phyloP scores from a whole-genome alignment of 192 early-diverging fungal genomes.

The Bifiguratus adelaidae region DNA sequence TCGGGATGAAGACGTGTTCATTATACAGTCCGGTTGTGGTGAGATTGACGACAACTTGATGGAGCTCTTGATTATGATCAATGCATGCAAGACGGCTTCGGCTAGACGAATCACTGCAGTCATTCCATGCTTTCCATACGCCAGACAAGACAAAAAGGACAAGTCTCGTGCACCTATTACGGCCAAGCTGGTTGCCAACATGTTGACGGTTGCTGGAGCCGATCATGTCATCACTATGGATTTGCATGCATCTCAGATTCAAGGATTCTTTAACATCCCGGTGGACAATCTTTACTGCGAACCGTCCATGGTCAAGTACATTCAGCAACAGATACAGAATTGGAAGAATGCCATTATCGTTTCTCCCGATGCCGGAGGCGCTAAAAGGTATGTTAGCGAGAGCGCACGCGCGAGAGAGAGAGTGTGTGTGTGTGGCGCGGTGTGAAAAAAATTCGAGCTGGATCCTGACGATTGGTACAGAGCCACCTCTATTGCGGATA shows the following conservation, averaged over 20 bases:
- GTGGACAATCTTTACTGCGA: slow-evolving; percentile 92
- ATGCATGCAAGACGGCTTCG: slow-evolving; percentile 83
- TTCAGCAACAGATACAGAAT: slow-evolving; percentile 62
- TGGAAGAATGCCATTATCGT: slow-evolving; percentile 73
- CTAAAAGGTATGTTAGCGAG: slow-evolving; percentile 62
- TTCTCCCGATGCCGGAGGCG: slow-evolving; percentile 91
- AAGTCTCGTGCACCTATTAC: slow-evolving; percentile 93
- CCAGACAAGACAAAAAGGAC: slow-evolving; percentile 98
- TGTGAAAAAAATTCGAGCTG: not conserved
- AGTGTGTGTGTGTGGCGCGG: not conserved
- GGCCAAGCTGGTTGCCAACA: slow-evolving; percentile 92
- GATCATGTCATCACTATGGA: slow-evolving; percentile 99
- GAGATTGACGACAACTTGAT: slow-evolving; percentile 86
- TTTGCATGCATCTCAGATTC: slow-evolving; percentile 87
- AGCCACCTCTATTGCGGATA: slow-evolving; percentile 90
- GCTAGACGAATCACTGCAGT: slow-evolving; percentile 92
- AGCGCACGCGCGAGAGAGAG: not conserved
- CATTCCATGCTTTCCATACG: slow-evolving; percentile 96
- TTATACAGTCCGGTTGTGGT: slow-evolving; percentile 90
- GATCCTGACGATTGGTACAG: slow-evolving; percentile 27
- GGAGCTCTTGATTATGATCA: slow-evolving; percentile 98
- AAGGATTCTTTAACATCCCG: slow-evolving; percentile 93
- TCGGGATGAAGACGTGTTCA: slow-evolving; percentile 91
- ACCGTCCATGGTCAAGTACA: slow-evolving; percentile 83
- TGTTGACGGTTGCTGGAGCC: slow-evolving; percentile 87